Percentiles rank a stretch among this genome's conserved stretches.
These are phyloP conservation scores for Sabuloglossum arenarium DNA, from an alignment of 495 filamentous ascomycete species.

Conservation along the genomic window DNA sequence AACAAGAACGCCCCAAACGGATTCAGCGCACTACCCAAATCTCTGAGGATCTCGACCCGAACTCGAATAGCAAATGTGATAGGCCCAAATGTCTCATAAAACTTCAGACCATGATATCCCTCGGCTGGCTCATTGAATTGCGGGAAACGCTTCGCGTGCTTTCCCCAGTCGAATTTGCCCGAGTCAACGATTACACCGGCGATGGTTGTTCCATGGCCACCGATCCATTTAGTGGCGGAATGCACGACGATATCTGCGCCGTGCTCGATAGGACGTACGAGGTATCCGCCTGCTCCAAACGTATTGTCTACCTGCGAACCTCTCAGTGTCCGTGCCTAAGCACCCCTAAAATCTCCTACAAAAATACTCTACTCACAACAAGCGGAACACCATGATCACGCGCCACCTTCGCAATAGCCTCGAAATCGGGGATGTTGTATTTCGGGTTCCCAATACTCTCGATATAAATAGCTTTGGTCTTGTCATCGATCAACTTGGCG, in stretches of 20 bases:
- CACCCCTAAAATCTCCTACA: background rate
- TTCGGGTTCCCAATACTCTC: slow-evolving; percentile 92
- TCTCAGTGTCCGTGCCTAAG: background rate
- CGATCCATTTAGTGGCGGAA: slow-evolving; percentile 97
- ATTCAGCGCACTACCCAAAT: slow-evolving; percentile 68
- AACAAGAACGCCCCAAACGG: slow-evolving; percentile 94
- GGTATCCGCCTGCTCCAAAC: slow-evolving; percentile 91
- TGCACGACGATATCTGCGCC: slow-evolving; percentile 86
- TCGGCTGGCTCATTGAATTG: slow-evolving; percentile 82
- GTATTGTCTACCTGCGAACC: slow-evolving; percentile 66
- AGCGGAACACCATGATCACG: slow-evolving; percentile 69
- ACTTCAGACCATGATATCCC: slow-evolving; percentile 91
- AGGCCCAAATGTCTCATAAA: slow-evolving; percentile 87
- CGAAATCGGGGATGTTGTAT: slow-evolving; percentile 85
- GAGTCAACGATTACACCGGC: slow-evolving; percentile 78
- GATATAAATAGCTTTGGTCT: slow-evolving; percentile 88
- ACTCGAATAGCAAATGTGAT: slow-evolving; percentile 68
- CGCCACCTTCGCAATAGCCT: slow-evolving; percentile 59
- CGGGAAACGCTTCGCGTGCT: slow-evolving; percentile 71
- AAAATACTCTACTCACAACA: slow-evolving; percentile 36
- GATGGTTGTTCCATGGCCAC: slow-evolving; percentile 91
- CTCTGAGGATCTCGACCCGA: slow-evolving; percentile 73
- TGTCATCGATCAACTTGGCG: slow-evolving; percentile 72
- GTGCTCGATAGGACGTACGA: slow-evolving; percentile 71
- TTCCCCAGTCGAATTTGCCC: slow-evolving; percentile 94